Evolutionary conservation across 2,329 filamentous ascomycete genomes (phyloP), one percentile per base, ranked within the genome.

Genomic region (Cercospora sp.): DNA sequence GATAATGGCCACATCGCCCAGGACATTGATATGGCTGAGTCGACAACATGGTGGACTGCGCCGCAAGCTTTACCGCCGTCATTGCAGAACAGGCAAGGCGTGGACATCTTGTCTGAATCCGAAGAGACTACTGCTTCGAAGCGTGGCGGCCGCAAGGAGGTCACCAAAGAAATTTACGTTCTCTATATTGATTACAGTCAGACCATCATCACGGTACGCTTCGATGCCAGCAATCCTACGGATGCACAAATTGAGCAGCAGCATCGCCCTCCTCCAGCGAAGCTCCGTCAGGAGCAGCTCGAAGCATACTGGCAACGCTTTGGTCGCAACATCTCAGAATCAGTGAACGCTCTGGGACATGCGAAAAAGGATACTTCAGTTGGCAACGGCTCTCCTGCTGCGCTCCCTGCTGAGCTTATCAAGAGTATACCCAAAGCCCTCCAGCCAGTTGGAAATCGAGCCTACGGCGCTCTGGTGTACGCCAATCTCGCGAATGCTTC

Each of bases 121-220:
- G 92, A 96, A 71, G 92, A 97, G 77, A 88, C 89, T 1, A 89
- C 86, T 6, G 87, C 90, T 13, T 85, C 87, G 10, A 89, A 89
- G 71, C 87, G 89, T 13, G 90, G 90, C 30, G 89, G 91, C 28
- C 90, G 89, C 77, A 88, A 88, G 0, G 86, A 85, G 1, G 83
- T 96, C 20, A 91, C 90, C 6, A 94, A 94, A 72, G 89, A 94
- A 68, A 85, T 97, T 51, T 95, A 91, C 74, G 84, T 98, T n/a
- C 82, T 99, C 8, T 99, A 92, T 82, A 90, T 93, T 75, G 95
- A 99, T 81, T 99, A 99, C 79, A 97, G 94, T 18, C 95, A 98
- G 78, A 98, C 94, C 0, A 85, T 96, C 71, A 87, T 99, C 75
- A 93, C 90, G 0, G 91, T 90, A 18, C 89, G 86, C 61, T 98